Evolutionary conservation across 345 rosid species (phyloP).

Genomic region (Eucalyptus cloeziana): DNA sequence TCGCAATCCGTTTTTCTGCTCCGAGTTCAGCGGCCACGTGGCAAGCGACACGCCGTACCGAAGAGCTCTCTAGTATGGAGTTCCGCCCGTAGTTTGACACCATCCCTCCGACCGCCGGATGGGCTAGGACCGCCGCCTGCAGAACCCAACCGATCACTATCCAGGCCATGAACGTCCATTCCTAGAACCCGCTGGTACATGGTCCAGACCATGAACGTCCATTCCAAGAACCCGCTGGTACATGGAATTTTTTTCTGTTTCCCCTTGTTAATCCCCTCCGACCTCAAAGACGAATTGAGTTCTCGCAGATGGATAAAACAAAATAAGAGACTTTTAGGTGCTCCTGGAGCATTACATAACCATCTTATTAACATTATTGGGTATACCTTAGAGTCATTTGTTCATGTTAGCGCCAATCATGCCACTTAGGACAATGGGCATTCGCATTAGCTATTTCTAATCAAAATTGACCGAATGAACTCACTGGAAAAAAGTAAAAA

Average conservation of each 20-base stretch:
- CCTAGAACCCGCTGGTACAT: not conserved
- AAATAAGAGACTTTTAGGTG: not conserved
- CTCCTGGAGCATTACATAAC: not conserved
- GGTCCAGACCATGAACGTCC: not conserved
- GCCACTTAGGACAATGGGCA: fast-evolving
- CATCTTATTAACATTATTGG: not conserved
- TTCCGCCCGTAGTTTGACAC: constrained; percentile 61
- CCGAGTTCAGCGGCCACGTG: constrained; percentile 37
- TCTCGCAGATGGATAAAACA: not conserved
- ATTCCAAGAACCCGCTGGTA: not conserved
- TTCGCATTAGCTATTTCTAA: fast-evolving
- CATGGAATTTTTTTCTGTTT: not conserved
- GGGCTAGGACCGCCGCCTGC: not conserved
- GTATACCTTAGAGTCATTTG: too few relatives aligned
- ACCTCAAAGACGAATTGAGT: not conserved
- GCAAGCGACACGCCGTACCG: constrained; percentile 43
- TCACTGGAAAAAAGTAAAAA: fast-evolving
- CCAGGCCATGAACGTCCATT: not conserved
- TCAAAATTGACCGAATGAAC: fast-evolving
- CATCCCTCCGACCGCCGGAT: constrained; percentile 28
- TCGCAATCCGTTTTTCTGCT: constrained; percentile 12
- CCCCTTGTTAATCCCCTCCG: not conserved
- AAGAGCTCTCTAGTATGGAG: constrained; percentile 26
- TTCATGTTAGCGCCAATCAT: too few relatives aligned
- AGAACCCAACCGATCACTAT: not conserved